Conservation (phyloP, 176 grass and related monocot genomes). For the Microstegium vimineum region DNA sequence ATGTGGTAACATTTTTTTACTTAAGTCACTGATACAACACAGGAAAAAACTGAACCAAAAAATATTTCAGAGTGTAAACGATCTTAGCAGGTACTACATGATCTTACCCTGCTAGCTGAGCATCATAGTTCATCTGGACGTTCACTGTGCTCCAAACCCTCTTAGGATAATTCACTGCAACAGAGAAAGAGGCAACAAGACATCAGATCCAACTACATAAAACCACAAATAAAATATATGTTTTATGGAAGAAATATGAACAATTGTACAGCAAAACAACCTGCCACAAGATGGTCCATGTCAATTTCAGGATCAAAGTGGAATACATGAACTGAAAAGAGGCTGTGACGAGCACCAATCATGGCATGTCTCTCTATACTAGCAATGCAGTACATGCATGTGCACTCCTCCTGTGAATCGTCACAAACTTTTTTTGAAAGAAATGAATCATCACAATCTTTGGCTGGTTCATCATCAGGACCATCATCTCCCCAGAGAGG, state of each 20-base stretch:
- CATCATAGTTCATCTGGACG: neutral
- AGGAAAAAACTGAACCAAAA: neutral
- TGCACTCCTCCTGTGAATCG: neutral
- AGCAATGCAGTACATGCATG: constrained; percentile 1
- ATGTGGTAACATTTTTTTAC: neutral
- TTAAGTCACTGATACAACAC: neutral
- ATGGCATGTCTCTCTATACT: neutral
- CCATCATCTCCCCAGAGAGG: neutral
- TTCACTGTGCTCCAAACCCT: constrained; percentile 3
- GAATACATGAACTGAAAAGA: constrained; percentile 1
- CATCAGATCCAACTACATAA: neutral
- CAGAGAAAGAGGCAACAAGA: neutral
- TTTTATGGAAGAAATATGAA: too few species aligned
- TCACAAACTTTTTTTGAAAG: neutral
- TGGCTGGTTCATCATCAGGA: neutral
- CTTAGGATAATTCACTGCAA: neutral
- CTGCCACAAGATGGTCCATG: neutral
- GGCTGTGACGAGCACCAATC: neutral
- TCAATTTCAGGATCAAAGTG: constrained; percentile 7
- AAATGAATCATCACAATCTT: neutral
- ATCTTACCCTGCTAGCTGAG: constrained; percentile 15
- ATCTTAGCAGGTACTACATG: neutral
- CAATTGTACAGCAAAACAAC: neutral
- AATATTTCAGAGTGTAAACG: neutral
- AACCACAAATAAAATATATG: neutral